Evolutionary conservation across 1,139 yeast species (phyloP), one percentile per base, ranked within the genome.

Genomic region (Wickerhamomyces sp.): DNA sequence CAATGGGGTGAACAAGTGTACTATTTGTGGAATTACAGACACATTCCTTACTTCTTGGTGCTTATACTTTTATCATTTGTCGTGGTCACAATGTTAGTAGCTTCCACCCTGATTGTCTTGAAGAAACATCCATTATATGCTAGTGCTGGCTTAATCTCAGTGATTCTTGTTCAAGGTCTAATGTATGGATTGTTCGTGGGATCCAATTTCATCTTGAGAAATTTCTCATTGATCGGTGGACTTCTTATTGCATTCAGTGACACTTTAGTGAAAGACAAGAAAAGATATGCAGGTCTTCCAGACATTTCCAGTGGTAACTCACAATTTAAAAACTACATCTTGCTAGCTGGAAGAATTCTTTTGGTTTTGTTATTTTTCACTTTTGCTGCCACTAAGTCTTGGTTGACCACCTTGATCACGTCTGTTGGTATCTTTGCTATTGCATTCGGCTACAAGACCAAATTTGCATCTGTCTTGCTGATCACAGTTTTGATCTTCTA

Each of bases 1-100:
- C 97, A 90, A 64, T 92, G 97, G 97, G 64, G 74, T 26, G 96
- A 89, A 56, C 98, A 92, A 63, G 88, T 88, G 24, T 82, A 79
- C 59, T 92, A 86, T 61, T 72, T 92, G 54, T 77, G 87, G 68
- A 78, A 78, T 52, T 85, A 81, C 67, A 81, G 96, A 58, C 88
- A 82, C 54, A 65, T 82, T 46, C 95, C 95, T 65, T 74, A 78
- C 52, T 78, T 86, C 73, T 62, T 90, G 43, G 88, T 92, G n/a
- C 73, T 84, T 24, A 39, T 78, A 24, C 86, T 89, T 56, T 72
- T 92, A 49, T 49, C 78, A 5, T 33, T 67, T 39, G 88, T 90
- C 54, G 77, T 90, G 33, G 40, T 78, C 6, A 67, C 78, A 38
- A 92, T 92, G 98, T 49, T 78, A 27, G 58, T 64, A 22, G 92